A percentile compares a stretch with the other conserved stretches of the same genome.
Evolutionary conservation across 306 rosid genomes (phyloP).

Genomic region (Fragaria vesca): DNA sequence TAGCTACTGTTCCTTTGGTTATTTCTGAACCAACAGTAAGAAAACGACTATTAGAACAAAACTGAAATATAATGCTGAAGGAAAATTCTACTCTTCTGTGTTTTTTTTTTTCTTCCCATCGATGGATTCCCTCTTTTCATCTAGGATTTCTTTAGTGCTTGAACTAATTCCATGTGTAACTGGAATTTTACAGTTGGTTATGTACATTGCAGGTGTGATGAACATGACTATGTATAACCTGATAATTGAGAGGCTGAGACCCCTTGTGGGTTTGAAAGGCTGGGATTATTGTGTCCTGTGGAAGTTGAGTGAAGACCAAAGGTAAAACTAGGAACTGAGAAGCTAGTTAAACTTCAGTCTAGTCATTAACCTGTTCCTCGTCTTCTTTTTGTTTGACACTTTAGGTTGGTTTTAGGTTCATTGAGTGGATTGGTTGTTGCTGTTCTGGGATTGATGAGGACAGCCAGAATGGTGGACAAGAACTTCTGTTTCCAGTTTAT

Average conservation of each 20-base stretch:
- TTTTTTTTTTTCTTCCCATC: not conserved
- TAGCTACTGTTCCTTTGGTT: not conserved
- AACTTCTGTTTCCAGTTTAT: slow-evolving; percentile 57
- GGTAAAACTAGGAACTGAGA: slow-evolving; percentile 31
- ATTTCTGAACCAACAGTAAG: not conserved
- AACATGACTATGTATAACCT: slow-evolving; percentile 51
- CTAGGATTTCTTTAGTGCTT: not conserved
- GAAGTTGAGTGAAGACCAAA: slow-evolving; percentile 82
- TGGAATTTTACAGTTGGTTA: slow-evolving; percentile 7
- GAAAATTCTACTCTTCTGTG: not conserved
- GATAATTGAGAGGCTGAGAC: slow-evolving; percentile 64
- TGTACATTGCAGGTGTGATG: slow-evolving; percentile 46
- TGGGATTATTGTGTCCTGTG: slow-evolving; percentile 86
- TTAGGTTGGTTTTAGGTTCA: slow-evolving; percentile 45
- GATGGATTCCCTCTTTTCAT: not conserved
- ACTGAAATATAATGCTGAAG: not conserved
- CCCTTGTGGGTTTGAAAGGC: slow-evolving; percentile 66
- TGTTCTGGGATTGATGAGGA: slow-evolving; percentile 76
- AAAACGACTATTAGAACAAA: not conserved
- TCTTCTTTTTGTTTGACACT: slow-evolving; percentile 12
- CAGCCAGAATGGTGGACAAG: slow-evolving; percentile 49
- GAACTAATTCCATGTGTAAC: not conserved
- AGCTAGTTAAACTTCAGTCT: not conserved
- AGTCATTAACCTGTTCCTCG: not conserved
- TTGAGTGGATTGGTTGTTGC: slow-evolving; percentile 80